Evolutionary conservation across 2,329 filamentous ascomycete genomes (phyloP), one percentile per base, ranked within the genome.

Genomic region (Botryotinia narcissicola): DNA sequence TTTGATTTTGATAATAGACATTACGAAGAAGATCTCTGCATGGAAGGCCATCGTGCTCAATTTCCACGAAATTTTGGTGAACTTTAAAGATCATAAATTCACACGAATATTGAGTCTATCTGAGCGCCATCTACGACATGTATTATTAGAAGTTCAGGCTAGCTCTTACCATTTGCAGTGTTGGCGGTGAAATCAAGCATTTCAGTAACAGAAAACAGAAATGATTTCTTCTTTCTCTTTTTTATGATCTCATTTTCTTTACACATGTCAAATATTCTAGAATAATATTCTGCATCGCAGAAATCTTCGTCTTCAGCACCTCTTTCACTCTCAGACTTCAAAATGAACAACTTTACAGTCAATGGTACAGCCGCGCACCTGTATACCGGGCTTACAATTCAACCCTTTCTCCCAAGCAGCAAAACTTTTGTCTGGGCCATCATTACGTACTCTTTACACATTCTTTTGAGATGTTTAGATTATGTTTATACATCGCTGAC

Each of bases 211-310:
- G 37, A 16, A 54, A 48, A 54, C 18, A 54, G 61, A 63, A 63
- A n/a, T 44, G 16, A 44, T 63, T 44, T 40, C 37, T 42, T 42
- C 37, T 12, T 44, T 29, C 40, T n/a, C 12, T n/a, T 51, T 63
- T 44, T 9, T 29, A 63, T 67, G 46, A 40, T 67, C 46, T 40
- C 64, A 67, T 25, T 29, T 40, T 22, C 10, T 37, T 67, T 67
- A 22, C 64, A 29, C 32, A 67, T 67, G 63, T 67, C 32, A 67
- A 54, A 51, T n/a, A 18, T 40, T 51, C 16, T 20, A 60, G 78
- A 8, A 61, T 81, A 44, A 71, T 80, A 44, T 16, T 20, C 42
- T 59, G n/a, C n/a, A 42, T 18, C n/a, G 37, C 40, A 67, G 35
- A 37, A 42, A 20, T 20, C 20, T 18, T 12, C 16, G 16, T 44